Percentiles rank a stretch among this genome's conserved stretches.
These are phyloP conservation scores for Aphanoascus verrucosus DNA, from an alignment of 2,329 filamentous ascomycete species.

Conservation along the genomic window DNA sequence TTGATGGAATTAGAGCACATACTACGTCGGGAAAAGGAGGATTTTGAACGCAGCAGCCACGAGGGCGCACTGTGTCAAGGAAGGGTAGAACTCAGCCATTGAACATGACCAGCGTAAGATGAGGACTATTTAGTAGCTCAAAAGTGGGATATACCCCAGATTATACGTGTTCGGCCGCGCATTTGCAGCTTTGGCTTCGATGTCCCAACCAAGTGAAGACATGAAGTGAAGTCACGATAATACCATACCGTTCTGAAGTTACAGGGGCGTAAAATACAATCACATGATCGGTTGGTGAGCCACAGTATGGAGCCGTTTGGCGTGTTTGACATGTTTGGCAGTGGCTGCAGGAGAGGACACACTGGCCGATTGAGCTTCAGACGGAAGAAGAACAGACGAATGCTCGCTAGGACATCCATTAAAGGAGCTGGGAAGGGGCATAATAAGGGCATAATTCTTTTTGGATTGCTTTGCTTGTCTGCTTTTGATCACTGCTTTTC, in stretches of 20 bases:
- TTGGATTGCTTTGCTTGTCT: background rate
- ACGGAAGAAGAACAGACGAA: background rate
- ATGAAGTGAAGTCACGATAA: background rate
- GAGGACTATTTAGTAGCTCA: background rate
- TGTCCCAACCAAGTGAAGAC: background rate
- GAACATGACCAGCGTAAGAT: constrained; percentile 10
- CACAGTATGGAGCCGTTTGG: background rate
- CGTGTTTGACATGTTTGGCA: constrained; percentile 9
- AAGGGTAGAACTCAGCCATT: constrained; percentile 76
- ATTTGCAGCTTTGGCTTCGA: background rate
- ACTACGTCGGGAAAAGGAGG: constrained; percentile 91
- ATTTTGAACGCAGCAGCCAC: constrained; percentile 83
- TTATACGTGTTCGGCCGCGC: background rate
- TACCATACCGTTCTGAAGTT: background rate
- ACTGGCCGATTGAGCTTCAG: constrained; percentile 9
- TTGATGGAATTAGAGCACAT: constrained; percentile 34
- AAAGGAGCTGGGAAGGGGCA: background rate
- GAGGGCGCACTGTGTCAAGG: constrained; percentile 77
- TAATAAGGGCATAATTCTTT: background rate
- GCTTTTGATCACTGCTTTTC: background rate
- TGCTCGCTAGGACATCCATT: background rate
- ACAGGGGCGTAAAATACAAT: background rate
- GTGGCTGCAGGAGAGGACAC: constrained; percentile 11
- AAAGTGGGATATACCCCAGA: background rate
- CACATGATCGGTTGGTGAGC: background rate